These are phyloP conservation scores for Calonectria hongkongensis DNA, from an alignment of 2,329 filamentous ascomycete genomes.

Conservation along the genomic window DNA sequence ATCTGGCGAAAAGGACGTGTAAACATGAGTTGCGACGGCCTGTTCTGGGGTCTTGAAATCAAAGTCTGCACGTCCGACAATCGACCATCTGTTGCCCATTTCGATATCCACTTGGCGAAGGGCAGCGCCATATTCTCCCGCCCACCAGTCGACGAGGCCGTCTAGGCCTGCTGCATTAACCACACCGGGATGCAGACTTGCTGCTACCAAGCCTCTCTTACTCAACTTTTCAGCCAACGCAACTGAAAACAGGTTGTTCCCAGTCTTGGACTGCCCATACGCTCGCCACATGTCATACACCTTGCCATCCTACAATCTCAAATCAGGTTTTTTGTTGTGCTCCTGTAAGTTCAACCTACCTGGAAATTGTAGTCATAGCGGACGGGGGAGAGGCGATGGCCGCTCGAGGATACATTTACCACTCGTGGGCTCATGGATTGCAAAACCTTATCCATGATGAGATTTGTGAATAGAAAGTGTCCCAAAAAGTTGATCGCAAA, in stretches of 20 bases:
- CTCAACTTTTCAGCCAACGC: slow-evolving; percentile 24
- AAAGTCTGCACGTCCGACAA: background rate
- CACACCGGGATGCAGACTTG: slow-evolving; percentile 14
- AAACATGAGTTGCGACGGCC: slow-evolving; percentile 25
- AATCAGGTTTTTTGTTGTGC: background rate
- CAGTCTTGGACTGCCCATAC: slow-evolving; percentile 31
- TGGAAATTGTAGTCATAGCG: slow-evolving; percentile 7
- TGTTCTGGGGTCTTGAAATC: slow-evolving; percentile 27
- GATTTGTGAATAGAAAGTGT: slow-evolving; percentile 5
- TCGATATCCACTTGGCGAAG: slow-evolving; percentile 6
- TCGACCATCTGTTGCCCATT: slow-evolving; percentile 4
- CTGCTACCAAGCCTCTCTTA: slow-evolving; percentile 3
- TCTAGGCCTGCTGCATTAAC: background rate
- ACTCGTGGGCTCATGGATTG: background rate
- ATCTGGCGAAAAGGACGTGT: background rate
- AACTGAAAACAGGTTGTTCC: slow-evolving; percentile 30
- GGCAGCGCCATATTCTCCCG: background rate
- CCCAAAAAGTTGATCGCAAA: slow-evolving; percentile 52
- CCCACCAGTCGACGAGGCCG: background rate
- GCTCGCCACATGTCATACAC: slow-evolving; percentile 18
- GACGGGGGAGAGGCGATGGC: background rate
- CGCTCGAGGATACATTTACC: slow-evolving; percentile 1
- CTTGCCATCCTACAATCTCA: slow-evolving; percentile 22
- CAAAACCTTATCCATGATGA: slow-evolving; percentile 11
- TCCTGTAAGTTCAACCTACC: background rate